phyloP scores from a whole-genome alignment of 306 rosid genomes.

The Casuarina cunninghamiana region DNA sequence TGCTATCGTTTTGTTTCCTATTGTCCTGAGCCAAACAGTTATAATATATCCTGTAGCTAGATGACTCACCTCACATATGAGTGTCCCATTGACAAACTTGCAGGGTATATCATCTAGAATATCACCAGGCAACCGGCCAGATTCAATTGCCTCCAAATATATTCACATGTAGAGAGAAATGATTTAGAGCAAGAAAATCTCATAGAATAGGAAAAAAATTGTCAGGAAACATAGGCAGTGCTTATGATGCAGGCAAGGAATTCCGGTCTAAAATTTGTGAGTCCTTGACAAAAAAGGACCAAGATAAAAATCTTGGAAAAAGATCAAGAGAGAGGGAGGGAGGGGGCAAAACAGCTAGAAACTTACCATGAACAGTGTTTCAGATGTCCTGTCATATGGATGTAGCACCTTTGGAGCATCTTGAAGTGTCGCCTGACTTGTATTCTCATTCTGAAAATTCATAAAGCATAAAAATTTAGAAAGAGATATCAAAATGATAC shows the following conservation, averaged over 20 bases:
- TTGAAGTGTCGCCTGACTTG: constrained; percentile 47
- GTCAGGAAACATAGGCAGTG: neutral
- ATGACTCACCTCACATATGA: constrained; percentile 86
- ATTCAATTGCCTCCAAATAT: constrained; percentile 84
- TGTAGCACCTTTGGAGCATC: constrained; percentile 73
- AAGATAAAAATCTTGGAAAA: neutral
- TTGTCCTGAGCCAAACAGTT: constrained; percentile 11
- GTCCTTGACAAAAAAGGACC: neutral
- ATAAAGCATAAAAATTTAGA: constrained; percentile 21
- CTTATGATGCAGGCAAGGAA: constrained; percentile 21
- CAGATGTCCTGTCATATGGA: constrained; percentile 90
- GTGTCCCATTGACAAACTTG: constrained; percentile 83
- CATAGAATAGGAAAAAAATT: constrained; percentile 10
- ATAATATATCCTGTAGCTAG: constrained; percentile 20
- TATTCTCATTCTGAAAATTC: constrained; percentile 60
- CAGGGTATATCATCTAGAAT: constrained; percentile 89
- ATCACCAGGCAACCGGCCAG: constrained; percentile 96
- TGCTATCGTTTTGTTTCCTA: neutral
- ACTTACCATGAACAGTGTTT: constrained; percentile 81
- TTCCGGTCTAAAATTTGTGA: neutral
- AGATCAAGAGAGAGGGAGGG: constrained; percentile 10
- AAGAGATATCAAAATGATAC: constrained; percentile 21
- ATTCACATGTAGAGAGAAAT: constrained; percentile 27
- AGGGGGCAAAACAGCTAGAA: constrained; percentile 18
- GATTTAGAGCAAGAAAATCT: constrained; percentile 19